A percentile compares a stretch with the other conserved stretches of the same genome.
phyloP scores from a whole-genome alignment of 805 yeast species.

The Kodamaea sagamina region DNA sequence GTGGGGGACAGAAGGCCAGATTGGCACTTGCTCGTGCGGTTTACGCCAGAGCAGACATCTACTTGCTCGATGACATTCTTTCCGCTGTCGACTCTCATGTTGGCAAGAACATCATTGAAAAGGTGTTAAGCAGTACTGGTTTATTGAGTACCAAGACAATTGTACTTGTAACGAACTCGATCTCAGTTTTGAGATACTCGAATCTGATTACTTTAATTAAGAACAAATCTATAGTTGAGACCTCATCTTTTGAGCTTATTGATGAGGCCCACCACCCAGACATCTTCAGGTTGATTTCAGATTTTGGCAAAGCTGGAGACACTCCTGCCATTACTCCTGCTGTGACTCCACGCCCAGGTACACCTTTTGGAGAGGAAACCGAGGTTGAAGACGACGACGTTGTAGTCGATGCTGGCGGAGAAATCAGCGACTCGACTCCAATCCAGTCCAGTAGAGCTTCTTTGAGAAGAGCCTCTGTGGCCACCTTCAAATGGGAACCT shows the following conservation, averaged over 20 bases:
- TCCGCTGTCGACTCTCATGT: conserved; percentile 34
- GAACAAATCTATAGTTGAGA: conserved; percentile 23
- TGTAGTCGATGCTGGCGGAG: background rate
- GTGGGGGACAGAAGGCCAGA: conserved; percentile 34
- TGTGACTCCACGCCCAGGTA: background rate
- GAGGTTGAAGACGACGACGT: background rate
- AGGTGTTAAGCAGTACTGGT: conserved; percentile 26
- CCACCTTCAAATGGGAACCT: conserved; percentile 53
- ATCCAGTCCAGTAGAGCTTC: conserved; percentile 8
- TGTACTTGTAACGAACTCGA: conserved; percentile 30
- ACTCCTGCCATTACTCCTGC: background rate
- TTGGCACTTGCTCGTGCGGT: conserved; percentile 32
- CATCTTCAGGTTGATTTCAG: conserved; percentile 37
- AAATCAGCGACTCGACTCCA: conserved; percentile 1
- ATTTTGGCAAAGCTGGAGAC: conserved; percentile 30
- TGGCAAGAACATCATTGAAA: conserved; percentile 28
- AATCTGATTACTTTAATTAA: conserved; percentile 24
- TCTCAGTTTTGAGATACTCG: conserved; percentile 25
- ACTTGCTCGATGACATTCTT: conserved; percentile 29
- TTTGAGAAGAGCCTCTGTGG: conserved; percentile 44
- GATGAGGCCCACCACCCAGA: conserved; percentile 23
- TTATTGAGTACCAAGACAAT: conserved; percentile 28
- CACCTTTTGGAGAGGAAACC: conserved; percentile 2
- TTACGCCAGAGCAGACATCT: conserved; percentile 29
- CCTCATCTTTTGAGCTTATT: conserved; percentile 17